These are phyloP conservation scores for Ceratobasidium sp. DNA, from an alignment of 1,284 basidiomycete genomes.

Conservation along the genomic window DNA sequence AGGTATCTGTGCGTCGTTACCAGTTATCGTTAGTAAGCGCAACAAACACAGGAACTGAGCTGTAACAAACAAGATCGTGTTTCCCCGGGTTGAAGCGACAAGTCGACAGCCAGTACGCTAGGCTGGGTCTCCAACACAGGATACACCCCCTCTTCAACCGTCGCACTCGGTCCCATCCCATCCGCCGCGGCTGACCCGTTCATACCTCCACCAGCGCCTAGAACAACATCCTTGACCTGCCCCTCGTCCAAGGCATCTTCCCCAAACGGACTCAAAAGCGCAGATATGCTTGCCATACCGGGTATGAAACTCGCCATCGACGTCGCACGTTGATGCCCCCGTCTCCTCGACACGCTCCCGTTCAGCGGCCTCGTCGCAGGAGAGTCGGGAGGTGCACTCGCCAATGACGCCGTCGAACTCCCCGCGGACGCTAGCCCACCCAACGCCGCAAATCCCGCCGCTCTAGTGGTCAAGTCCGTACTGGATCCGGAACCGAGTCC, in stretches of 20 bases:
- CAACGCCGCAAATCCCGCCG: not conserved
- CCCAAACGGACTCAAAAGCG: constrained; percentile 34
- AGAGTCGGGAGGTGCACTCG: constrained; percentile 40
- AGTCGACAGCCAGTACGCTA: constrained; percentile 86
- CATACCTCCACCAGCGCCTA: not conserved
- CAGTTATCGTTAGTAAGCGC: not conserved
- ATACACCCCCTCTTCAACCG: constrained; percentile 72
- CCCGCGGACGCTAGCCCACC: constrained; percentile 37
- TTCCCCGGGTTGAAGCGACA: constrained; percentile 82
- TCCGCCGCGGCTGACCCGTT: constrained; percentile 50
- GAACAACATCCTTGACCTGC: not conserved
- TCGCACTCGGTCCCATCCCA: constrained; percentile 54
- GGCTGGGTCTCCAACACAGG: constrained; percentile 88
- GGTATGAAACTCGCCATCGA: constrained; percentile 44
- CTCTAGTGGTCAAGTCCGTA: not conserved
- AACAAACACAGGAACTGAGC: not conserved
- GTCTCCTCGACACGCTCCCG: constrained; percentile 1
- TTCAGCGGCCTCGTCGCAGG: constrained; percentile 28
- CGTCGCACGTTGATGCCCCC: constrained; percentile 32
- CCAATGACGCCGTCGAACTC: constrained; percentile 30
- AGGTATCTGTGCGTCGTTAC: constrained; percentile 71
- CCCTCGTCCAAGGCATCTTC: constrained; percentile 14
- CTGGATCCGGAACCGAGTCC: constrained; percentile 3
- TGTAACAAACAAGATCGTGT: constrained; percentile 80
- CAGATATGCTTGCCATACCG: constrained; percentile 38